Percentiles rank a stretch among this genome's conserved stretches.
Conservation (phyloP, 768 basidiomycete genomes). For the Nidularia pulvinata region DNA sequence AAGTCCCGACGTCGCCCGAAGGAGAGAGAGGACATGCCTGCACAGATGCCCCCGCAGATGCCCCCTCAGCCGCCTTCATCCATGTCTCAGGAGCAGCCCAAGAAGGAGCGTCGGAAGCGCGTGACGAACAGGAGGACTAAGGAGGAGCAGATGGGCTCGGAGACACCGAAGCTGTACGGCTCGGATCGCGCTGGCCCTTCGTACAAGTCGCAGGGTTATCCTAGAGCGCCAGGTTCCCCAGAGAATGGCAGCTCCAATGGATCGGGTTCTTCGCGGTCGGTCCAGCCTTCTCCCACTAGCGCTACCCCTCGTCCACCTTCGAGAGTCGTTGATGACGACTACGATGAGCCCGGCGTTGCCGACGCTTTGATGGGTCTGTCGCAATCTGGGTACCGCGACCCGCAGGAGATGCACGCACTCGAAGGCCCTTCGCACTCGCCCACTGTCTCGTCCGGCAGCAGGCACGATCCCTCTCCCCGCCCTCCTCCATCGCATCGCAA, state of each 20-base stretch:
- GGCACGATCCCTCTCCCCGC: constrained; percentile 49
- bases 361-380: constrained; percentile 81
- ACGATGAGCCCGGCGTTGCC: constrained; percentile 86
- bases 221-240: constrained; percentile 49
- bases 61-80: constrained; percentile 16
- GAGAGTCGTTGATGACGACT: constrained; percentile 86
- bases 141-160: constrained; percentile 43
- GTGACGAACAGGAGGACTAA: constrained; percentile 31
- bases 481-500: constrained; percentile 57
- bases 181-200: constrained; percentile 16
- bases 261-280: constrained; percentile 62
- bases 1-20: constrained; percentile 43
- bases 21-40: constrained; percentile 26
- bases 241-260: constrained; percentile 69
- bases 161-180: constrained; percentile 39
- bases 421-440: constrained; percentile 51
- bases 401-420: constrained; percentile 22
- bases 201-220: constrained; percentile 26
- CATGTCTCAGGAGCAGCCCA: constrained; percentile 41
- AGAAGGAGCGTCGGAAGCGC: constrained; percentile 60
- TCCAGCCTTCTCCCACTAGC: constrained; percentile 73
- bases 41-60: constrained; percentile 21
- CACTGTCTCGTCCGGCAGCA: constrained; percentile 56
- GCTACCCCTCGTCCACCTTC: constrained; percentile 59
- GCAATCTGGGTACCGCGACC: constrained; percentile 29